A percentile compares a stretch with the other conserved stretches of the same genome.
These are phyloP conservation scores for Teratosphaeria gauchensis DNA, from an alignment of 2,329 filamentous ascomycete genomes.

Conservation along the genomic window DNA sequence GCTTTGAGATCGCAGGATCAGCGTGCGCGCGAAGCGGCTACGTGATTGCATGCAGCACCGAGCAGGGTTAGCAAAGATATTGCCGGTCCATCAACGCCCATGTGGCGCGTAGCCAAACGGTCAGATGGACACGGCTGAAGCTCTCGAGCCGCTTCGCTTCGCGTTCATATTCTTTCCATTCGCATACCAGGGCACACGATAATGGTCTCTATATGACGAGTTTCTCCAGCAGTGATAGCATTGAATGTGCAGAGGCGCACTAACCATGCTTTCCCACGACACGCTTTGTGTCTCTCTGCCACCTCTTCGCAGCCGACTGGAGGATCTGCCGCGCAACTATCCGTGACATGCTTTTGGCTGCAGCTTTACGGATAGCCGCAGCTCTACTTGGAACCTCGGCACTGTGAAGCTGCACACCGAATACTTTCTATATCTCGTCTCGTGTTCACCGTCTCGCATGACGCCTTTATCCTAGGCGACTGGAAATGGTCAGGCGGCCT, in stretches of 20 bases:
- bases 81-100: neutral
- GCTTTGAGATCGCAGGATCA: neutral
- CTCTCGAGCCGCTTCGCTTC: neutral
- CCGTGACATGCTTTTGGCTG: neutral
- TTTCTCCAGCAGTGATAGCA: neutral
- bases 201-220: neutral
- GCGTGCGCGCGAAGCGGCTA: neutral
- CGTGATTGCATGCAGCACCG: neutral
- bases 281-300: neutral
- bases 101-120: neutral
- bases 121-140: neutral
- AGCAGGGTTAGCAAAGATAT: too few relatives aligned
- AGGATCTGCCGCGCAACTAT: conserved; percentile 3
- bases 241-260: neutral
- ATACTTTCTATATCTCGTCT: neutral
- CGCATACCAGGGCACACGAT: neutral
- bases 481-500: neutral
- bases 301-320: neutral
- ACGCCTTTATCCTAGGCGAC: neutral
- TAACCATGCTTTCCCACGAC: neutral
- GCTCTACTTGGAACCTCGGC: neutral
- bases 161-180: neutral
- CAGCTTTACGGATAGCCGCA: neutral
- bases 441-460: neutral
- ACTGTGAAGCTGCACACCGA: neutral